Conservation (phyloP, 148 eudicot genomes). For the Euryodendron excelsum region DNA sequence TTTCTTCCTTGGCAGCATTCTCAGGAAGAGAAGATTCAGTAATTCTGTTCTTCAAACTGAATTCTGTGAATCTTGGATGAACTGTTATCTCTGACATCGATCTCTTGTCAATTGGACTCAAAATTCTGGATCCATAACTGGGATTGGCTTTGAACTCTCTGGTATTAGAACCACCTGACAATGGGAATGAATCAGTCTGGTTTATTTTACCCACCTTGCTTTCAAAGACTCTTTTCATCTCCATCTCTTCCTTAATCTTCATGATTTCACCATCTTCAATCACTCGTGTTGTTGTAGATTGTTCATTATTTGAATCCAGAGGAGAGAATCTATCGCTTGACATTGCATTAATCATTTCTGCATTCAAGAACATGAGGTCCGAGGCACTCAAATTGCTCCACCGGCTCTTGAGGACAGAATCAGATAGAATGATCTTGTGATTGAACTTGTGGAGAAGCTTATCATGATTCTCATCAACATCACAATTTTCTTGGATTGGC, state of each 20-base stretch:
- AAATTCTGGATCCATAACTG: background rate
- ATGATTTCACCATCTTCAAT: conserved; percentile 13
- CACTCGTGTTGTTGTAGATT: background rate
- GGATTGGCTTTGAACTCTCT: background rate
- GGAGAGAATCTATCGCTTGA: conserved; percentile 47
- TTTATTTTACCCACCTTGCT: conserved; percentile 31
- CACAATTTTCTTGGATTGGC: conserved; percentile 23
- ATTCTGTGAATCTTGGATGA: conserved; percentile 48
- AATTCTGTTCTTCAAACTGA: conserved; percentile 9
- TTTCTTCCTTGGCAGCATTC: conserved; percentile 40
- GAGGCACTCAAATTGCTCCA: conserved; percentile 79
- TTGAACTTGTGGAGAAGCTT: conserved; percentile 45
- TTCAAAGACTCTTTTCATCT: conserved; percentile 44
- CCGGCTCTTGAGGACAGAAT: conserved; percentile 55
- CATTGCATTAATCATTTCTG: conserved; percentile 54
- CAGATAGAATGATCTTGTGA: conserved; percentile 63
- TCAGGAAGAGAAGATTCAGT: conserved; percentile 11
- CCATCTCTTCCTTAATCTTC: conserved; percentile 52
- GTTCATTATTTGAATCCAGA: background rate
- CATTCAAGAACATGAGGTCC: conserved; percentile 63
- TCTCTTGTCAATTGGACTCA: conserved; percentile 42
- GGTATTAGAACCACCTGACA: conserved; percentile 8
- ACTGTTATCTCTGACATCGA: conserved; percentile 74
- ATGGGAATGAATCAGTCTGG: conserved; percentile 15
- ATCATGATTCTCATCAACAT: conserved; percentile 12